Conservation (phyloP, 2,329 filamentous ascomycete species). For the Immersiporthe knoxdaviesiana region DNA sequence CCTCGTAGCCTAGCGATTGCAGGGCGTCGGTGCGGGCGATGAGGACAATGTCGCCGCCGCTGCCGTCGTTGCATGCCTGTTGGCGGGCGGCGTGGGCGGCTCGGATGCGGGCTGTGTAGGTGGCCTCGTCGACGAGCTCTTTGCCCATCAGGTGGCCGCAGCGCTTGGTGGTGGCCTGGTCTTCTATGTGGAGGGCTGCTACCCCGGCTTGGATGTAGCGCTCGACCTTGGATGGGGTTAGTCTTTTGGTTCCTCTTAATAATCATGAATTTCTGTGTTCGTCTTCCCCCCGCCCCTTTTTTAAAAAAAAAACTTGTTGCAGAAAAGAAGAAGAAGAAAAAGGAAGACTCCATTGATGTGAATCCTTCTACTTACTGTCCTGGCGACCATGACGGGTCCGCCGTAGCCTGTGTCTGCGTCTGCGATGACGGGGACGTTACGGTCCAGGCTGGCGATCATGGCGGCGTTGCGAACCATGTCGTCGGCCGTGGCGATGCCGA, state of each 20-base stretch:
- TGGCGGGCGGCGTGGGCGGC: conserved; percentile 56
- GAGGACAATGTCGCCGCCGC: conserved; percentile 61
- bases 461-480: conserved; percentile 67
- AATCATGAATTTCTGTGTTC: too few species aligned
- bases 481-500: conserved; percentile 62
- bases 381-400: conserved; percentile 54
- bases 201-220: conserved; percentile 58
- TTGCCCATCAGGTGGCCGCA: conserved; percentile 68
- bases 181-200: conserved; percentile 64
- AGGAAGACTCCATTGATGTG: too few species aligned
- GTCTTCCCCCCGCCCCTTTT: too few species aligned
- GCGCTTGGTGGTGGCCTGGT: conserved; percentile 66
- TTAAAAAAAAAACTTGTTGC: too few species aligned
- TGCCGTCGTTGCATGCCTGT: too few species aligned
- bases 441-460: conserved; percentile 65
- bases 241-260: too few species aligned
- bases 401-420: conserved; percentile 60
- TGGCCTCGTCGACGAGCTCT: conserved; percentile 55
- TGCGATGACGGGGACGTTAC: conserved; percentile 60
- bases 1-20: conserved; percentile 60
- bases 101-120: conserved; percentile 59
- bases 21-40: conserved; percentile 68
- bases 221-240: conserved; percentile 30
- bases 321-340: neutral
- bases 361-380: conserved; percentile 42